Evolutionary conservation across 2,329 filamentous ascomycete genomes (phyloP), one percentile per base, ranked within the genome.

Genomic region (Fusarium sp.): DNA sequence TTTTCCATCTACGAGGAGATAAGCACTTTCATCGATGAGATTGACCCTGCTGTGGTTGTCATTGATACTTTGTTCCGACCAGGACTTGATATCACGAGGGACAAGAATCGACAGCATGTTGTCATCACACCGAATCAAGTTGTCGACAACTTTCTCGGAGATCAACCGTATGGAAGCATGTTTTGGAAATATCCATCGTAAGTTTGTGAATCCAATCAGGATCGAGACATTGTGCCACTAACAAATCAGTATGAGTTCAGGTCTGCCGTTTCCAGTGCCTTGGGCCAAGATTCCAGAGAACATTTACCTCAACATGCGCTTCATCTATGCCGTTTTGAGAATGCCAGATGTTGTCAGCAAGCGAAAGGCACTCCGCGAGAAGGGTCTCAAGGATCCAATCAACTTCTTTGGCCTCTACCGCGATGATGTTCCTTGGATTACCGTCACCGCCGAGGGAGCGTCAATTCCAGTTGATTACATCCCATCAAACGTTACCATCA

Each of bases 251-350:
- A 53, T 53, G 49, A 53, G 49, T 2, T 83, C 83, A 1, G 82
- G 81, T 6, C 82, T 81, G 58, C 65, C 77, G 0, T 87, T 82
- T 52, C 85, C 85, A 1, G 75, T 87, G 0, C 83, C 85, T 2
- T 79, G 74, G 76, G 67, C 69, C 29, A 58, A 73, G 22, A 65
- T 80, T 10, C 72, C 75, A 1, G 77, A 76, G 24, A 73, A 80
- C 18, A 76, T 78, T 45, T 80, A 79, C 47, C 64, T 80, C 46
- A 78, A 80, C 51, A 29, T 77, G 9, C 77, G 74, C 40, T 75
- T 77, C n/a, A 70, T 79, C 12, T 74, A 78, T 29, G 66, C 74
- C 25, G 65, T 77, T 32, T 52, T 79, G 41, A 61, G 72, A 9
- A 74, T 73, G 8, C 77, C 77, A 2, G 72, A 72, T 22, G 63